Evolutionary conservation across 805 yeast genomes (phyloP), one percentile per base, ranked within the genome.

Genomic region (Cyberlindnera veronae): DNA sequence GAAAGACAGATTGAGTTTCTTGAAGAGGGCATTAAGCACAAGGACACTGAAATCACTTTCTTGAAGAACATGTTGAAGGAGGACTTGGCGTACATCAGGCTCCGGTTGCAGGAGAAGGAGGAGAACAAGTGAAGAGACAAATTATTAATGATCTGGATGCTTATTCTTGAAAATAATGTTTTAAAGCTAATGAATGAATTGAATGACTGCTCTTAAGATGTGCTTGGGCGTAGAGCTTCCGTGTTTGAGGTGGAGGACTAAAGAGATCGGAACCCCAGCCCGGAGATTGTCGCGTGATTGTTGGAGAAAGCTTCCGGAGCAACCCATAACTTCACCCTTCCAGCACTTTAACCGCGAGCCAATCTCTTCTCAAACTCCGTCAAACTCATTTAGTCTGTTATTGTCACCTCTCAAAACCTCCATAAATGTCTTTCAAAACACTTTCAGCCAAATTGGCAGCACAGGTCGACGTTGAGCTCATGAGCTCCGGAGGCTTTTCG

Each of bases 401-500:
- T n/a, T n/a, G n/a, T n/a, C n/a, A n/a, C n/a, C n/a, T n/a, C n/a
- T n/a, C n/a, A n/a, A n/a, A n/a, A n/a, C n/a, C n/a, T n/a, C n/a
- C n/a, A n/a, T 5, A 6, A 8, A 42, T 43, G 50, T 19, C 44
- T 3, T 18, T 69, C 45, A 68, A 67, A 58, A 67, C 67, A 3
- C 61, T 76, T 1, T 63, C 73, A 1, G 69, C 79, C 0, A 66
- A 68, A 32, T 35, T 64, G 3, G 98, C 98, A 0, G 81, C 91
- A 0, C 75, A 75, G 29, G 72, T 91, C 20, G 99, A 91, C 55
- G 71, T 74, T 46, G 96, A 90, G 54, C 71, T 91, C 44, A 91
- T 93, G 97, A 79, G 93, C 27, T 64, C 84, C 0, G 80, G 81
- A 2, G 93, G 87, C 1, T 87, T 81, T 64, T 80, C 91, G 20